These are phyloP conservation scores for Rhizophagus sp. DNA, from an alignment of 192 early-diverging fungal species.

Conservation along the genomic window DNA sequence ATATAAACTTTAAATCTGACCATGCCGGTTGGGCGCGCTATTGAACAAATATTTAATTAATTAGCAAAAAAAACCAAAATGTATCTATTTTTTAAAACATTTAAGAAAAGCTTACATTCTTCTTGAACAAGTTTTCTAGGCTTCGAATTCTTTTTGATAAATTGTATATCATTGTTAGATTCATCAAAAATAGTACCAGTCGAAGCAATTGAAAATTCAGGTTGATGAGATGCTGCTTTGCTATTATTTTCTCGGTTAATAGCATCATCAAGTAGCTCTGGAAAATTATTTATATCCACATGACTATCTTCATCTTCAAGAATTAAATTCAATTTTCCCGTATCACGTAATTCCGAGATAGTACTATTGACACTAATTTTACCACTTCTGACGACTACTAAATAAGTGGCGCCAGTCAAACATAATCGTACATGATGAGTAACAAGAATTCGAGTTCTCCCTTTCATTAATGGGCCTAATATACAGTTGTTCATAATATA, in stretches of 20 bases:
- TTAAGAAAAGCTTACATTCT: slow-evolving; percentile 31
- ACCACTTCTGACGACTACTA: slow-evolving; percentile 4
- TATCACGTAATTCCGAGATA: slow-evolving; percentile 29
- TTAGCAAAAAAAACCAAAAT: not conserved
- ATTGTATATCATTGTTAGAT: not conserved
- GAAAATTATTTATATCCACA: not conserved
- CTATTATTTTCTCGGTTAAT: not conserved
- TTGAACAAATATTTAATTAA: not conserved
- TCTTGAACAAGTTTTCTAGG: slow-evolving; percentile 40
- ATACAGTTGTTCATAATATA: slow-evolving; percentile 79
- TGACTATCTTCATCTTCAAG: slow-evolving; percentile 35
- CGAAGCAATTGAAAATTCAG: not conserved
- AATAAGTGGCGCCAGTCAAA: slow-evolving; percentile 1
- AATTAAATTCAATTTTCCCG: slow-evolving; percentile 31
- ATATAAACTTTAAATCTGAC: slow-evolving; percentile 77
- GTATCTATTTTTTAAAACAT: not conserved
- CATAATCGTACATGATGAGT: slow-evolving; percentile 77
- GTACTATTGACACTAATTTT: slow-evolving; percentile 2
- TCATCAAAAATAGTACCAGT: slow-evolving; percentile 45
- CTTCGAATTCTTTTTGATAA: slow-evolving; percentile 56
- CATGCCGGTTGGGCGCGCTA: slow-evolving; percentile 74
- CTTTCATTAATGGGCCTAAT: slow-evolving; percentile 68
- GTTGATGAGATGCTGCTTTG: not conserved
- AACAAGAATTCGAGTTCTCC: slow-evolving; percentile 84
- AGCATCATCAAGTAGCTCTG: not conserved